Evolutionary conservation across 1,139 yeast species (phyloP).

Genomic region (Lodderomyces metapsilosis): DNA sequence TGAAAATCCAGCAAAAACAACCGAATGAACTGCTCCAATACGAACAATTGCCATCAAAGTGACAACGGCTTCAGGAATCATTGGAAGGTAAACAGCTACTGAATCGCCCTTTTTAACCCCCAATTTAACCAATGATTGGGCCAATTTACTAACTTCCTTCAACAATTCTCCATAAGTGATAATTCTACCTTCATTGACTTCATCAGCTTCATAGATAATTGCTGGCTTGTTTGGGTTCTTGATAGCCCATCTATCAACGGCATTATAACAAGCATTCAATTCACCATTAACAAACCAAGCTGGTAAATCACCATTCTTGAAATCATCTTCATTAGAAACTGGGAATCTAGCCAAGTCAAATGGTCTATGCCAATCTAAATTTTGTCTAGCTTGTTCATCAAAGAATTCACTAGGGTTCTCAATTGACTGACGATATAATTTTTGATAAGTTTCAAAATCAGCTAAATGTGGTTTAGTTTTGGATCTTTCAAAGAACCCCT

Average conservation of each 20-base stretch:
- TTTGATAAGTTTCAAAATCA: slow-evolving; percentile 55
- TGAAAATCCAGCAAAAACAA: slow-evolving; percentile 81
- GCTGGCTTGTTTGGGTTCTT: slow-evolving; percentile 71
- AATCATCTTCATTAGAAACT: slow-evolving; percentile 46
- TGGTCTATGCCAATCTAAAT: slow-evolving; percentile 62
- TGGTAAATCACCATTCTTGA: slow-evolving; percentile 63
- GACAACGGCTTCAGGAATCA: slow-evolving; percentile 80
- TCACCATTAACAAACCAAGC: slow-evolving; percentile 81
- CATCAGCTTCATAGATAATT: slow-evolving; percentile 80
- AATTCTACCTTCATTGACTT: slow-evolving; percentile 59
- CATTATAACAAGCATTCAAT: slow-evolving; percentile 73
- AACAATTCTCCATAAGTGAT: slow-evolving; percentile 72
- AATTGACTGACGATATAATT: slow-evolving; percentile 64
- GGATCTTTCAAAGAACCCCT: slow-evolving; percentile 55
- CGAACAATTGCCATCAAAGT: slow-evolving; percentile 73
- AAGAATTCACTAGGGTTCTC: slow-evolving; percentile 65
- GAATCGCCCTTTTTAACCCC: slow-evolving; percentile 83
- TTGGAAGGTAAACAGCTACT: slow-evolving; percentile 82
- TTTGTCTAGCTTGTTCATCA: slow-evolving; percentile 57
- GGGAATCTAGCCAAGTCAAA: slow-evolving; percentile 63
- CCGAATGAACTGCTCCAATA: slow-evolving; percentile 81
- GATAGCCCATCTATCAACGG: slow-evolving; percentile 79
- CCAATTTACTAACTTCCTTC: slow-evolving; percentile 65
- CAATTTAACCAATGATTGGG: slow-evolving; percentile 61
- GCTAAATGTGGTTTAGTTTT: slow-evolving; percentile 47